These are phyloP conservation scores for Akanthomyces uredinophilus DNA, from an alignment of 2,329 filamentous ascomycete species.

Conservation along the genomic window DNA sequence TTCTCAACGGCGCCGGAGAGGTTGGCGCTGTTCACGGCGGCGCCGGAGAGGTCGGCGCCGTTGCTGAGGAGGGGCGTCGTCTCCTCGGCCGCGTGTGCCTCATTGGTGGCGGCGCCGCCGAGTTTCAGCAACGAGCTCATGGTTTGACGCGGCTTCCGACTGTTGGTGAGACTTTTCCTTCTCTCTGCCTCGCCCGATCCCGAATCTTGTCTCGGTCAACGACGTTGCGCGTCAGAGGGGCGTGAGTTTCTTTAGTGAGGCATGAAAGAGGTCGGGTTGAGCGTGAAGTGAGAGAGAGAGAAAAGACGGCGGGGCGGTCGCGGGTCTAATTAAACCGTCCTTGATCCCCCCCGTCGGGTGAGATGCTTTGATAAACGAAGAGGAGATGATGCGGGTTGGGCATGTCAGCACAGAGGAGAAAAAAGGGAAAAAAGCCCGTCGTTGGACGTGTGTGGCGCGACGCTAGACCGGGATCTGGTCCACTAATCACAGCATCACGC, in stretches of 20 bases:
- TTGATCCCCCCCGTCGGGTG: no score
- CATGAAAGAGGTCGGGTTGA: no score
- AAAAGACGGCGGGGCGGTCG: no score
- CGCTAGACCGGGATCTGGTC: background rate
- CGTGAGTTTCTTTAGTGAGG: no score
- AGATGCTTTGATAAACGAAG: background rate
- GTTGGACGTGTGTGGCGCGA: background rate
- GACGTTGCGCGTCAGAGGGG: no score
- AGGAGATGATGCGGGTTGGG: background rate
- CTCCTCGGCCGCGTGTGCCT: background rate
- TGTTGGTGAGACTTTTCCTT: background rate
- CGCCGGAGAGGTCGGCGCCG: background rate
- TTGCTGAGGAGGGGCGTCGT: constrained; percentile 2
- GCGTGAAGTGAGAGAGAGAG: no score
- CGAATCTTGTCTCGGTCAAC: no score
- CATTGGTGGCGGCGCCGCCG: background rate
- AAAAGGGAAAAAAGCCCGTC: background rate
- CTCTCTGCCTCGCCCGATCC: no score
- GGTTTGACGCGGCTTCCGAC: background rate
- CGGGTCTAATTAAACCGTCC: no score
- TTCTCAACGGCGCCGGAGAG: background rate
- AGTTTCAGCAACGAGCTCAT: background rate
- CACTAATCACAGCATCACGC: background rate
- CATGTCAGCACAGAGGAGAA: background rate
- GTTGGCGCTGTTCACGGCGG: background rate